These are phyloP conservation scores for Anaeromyces robustus DNA, from an alignment of 192 early-diverging fungal species.

Conservation along the genomic window DNA sequence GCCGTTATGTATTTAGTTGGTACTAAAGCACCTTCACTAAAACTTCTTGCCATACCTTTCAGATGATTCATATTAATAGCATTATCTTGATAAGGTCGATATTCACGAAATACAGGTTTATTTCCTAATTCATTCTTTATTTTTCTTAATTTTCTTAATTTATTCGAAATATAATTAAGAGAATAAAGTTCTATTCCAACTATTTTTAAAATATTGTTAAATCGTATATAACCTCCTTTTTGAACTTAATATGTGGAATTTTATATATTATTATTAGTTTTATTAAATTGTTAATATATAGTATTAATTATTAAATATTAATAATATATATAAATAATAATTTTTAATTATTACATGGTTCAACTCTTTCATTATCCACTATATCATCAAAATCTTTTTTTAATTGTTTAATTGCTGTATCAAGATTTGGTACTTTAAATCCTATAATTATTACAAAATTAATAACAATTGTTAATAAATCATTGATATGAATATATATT, in stretches of 20 bases:
- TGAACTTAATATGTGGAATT: too few species aligned
- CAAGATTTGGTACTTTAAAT: background rate
- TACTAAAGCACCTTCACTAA: background rate
- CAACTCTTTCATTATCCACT: background rate
- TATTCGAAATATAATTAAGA: background rate
- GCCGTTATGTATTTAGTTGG: background rate
- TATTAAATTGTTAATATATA: too few species aligned
- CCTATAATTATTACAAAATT: background rate
- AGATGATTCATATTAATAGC: background rate
- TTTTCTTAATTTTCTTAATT: background rate
- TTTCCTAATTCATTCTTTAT: background rate
- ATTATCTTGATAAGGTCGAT: background rate
- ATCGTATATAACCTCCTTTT: background rate
- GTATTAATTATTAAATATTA: too few species aligned
- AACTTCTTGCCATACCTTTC: background rate
- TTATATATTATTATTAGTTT: too few species aligned
- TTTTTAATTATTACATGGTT: background rate
- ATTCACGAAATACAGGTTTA: background rate
- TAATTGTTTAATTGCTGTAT: background rate
- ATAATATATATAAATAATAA: too few species aligned
- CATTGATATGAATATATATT: too few species aligned
- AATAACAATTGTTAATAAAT: too few species aligned
- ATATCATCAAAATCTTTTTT: background rate
- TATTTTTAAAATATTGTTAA: background rate
- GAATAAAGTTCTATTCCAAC: background rate